These are phyloP conservation scores for Venturia carpophila DNA, from an alignment of 2,329 filamentous ascomycete species.

Conservation along the genomic window DNA sequence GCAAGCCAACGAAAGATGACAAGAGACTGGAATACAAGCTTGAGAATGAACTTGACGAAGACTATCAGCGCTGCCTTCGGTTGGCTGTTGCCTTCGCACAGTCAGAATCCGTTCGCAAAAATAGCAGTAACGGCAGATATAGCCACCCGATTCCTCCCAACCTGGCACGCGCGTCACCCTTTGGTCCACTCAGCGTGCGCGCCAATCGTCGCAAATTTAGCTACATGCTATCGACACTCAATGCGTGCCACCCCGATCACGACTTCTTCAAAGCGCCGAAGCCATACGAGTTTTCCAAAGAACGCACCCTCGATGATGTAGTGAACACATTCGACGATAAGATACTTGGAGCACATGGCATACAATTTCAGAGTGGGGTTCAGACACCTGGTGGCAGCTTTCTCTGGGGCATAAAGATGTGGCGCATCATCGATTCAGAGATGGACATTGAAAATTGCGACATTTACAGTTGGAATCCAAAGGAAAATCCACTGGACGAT, in stretches of 20 bases:
- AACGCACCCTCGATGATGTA: constrained; percentile 69
- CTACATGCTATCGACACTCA: constrained; percentile 91
- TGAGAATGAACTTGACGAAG: constrained; percentile 80
- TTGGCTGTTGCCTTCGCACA: constrained; percentile 8
- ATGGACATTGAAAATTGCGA: constrained; percentile 87
- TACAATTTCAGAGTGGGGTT: constrained; percentile 30
- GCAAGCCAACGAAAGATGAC: constrained; percentile 87
- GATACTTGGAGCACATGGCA: constrained; percentile 57
- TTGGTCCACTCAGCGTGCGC: constrained; percentile 80
- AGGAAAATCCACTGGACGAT: constrained; percentile 85
- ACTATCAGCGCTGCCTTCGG: constrained; percentile 76
- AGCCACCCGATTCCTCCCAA: constrained; percentile 72
- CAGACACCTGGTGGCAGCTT: constrained; percentile 45
- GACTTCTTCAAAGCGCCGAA: constrained; percentile 91
- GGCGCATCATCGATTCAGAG: constrained; percentile 86
- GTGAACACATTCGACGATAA: constrained; percentile 85
- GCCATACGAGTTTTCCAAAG: constrained; percentile 81
- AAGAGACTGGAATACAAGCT: constrained; percentile 98
- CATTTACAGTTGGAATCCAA: constrained; percentile 81
- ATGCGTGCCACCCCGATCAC: constrained; percentile 92
- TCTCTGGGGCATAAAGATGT: constrained; percentile 83
- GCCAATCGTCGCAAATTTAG: constrained; percentile 88
- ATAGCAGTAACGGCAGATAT: constrained; percentile 71
- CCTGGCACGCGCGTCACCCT: constrained; percentile 80
- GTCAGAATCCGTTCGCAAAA: constrained; percentile 7